Percentiles rank a stretch among this genome's conserved stretches.
Evolutionary conservation across 768 basidiomycete genomes (phyloP).

Genomic region (Tephrocybe sp.): DNA sequence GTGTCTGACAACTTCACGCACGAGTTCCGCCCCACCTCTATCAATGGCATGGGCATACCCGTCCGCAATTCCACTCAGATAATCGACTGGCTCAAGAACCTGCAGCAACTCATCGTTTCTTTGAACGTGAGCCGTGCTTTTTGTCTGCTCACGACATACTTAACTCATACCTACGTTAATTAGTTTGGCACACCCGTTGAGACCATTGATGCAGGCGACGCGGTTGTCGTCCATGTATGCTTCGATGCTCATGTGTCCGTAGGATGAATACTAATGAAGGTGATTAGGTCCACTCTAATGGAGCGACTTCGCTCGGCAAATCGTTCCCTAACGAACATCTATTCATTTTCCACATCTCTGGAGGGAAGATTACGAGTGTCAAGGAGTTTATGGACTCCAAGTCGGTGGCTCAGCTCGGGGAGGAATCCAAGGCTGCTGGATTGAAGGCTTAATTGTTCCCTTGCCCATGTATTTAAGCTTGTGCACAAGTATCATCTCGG

Average conservation of each 20-base stretch:
- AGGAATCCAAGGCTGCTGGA: conserved; percentile 5
- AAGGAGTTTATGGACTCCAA: conserved; percentile 13
- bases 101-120: neutral
- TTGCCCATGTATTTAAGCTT: neutral
- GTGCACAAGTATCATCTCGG: too few relatives aligned
- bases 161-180: neutral
- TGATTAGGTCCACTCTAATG: conserved; percentile 1
- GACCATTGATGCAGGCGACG: conserved; percentile 3
- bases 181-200: conserved; percentile 5
- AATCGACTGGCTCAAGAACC: conserved; percentile 6
- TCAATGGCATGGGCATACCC: conserved; percentile 5
- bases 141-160: neutral
- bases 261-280: neutral
- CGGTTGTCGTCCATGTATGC: conserved; percentile 10
- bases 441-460: neutral
- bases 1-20: conserved; percentile 9
- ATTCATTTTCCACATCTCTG: conserved; percentile 12
- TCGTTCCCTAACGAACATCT: conserved; percentile 11
- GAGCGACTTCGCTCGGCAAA: conserved; percentile 1
- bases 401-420: conserved; percentile 1
- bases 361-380: conserved; percentile 9
- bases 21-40: conserved; percentile 7
- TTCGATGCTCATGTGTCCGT: neutral
- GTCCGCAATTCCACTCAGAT: conserved; percentile 2
- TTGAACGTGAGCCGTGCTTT: conserved; percentile 5